Evolutionary conservation across 208 protist genomes (phyloP), one percentile per base, ranked within the genome.

Genomic region (Trypanosoma platydactyli): DNA sequence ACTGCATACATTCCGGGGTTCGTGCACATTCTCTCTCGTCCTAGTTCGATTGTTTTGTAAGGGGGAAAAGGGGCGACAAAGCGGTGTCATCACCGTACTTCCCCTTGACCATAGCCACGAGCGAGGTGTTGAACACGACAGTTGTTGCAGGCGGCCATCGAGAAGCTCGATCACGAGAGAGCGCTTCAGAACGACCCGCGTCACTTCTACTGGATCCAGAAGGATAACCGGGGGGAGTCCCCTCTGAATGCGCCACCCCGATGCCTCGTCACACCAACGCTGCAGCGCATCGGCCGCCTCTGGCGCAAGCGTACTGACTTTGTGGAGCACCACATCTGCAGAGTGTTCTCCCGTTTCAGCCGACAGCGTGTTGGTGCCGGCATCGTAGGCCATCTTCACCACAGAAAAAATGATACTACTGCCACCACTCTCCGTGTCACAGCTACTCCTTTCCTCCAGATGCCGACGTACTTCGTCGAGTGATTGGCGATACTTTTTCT

Each of bases 321-420:
- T 94, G 71, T 94, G 89, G 6, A 94, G 60, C n/a, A 94, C 68
- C 52, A 91, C 80, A 60, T 92, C 79, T 16, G 88, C 79, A 20
- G 77, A 58, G 2, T 73, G 29, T 15, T 56, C 33, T 12, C 57
- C 67, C 15, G 59, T 67, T 18, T 61, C 64, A 18, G 42, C 48
- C 22, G 22, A 45, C 67, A 94, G 78, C 38, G 62, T 59, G 33
- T 80, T 45, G 13, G 67, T 25, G 1, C 51, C n/a, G 3, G 25
- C 45, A 52, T 91, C 78, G 66, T 87, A 94, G 63, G 81, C 68
- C 30, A 94, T 64, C 25, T 72, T 66, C 6, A 90, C 54, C 29
- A 94, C 77, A 15, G 77, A 73, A 51, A 90, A 77, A 16, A 62
- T 45, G n/a, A 68, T n/a, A n/a, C n/a, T n/a, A n/a, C n/a, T n/a